A percentile compares a stretch with the other conserved stretches of the same genome.
These are phyloP conservation scores for Entomortierella parvispora DNA, from an alignment of 192 early-diverging fungal species.

Conservation along the genomic window DNA sequence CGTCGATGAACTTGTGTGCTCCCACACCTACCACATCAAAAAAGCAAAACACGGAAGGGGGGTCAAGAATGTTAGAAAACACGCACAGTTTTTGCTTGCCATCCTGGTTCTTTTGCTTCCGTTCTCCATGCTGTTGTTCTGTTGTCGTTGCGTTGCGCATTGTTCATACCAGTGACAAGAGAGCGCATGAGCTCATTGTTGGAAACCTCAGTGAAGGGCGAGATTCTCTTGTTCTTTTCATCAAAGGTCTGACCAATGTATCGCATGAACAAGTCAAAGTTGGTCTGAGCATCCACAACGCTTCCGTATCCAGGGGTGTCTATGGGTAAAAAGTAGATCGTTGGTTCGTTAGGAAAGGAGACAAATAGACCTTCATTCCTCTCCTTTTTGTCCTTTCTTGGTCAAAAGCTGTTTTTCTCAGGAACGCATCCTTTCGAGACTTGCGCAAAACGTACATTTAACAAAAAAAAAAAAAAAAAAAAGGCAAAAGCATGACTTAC, in stretches of 20 bases:
- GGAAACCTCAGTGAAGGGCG: slow-evolving; percentile 46
- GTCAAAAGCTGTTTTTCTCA: too few species aligned
- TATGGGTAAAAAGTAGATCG: background rate
- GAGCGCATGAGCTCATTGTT: slow-evolving; percentile 52
- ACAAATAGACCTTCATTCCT: too few species aligned
- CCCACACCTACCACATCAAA: slow-evolving; percentile 34
- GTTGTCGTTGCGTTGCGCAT: too few species aligned
- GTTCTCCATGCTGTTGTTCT: background rate
- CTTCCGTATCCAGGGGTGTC: slow-evolving; percentile 50
- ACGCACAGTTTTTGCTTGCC: background rate
- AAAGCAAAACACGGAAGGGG: too few species aligned
- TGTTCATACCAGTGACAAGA: slow-evolving; percentile 48
- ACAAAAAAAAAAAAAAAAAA: too few species aligned
- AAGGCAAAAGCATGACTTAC: slow-evolving; percentile 9
- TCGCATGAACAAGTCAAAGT: slow-evolving; percentile 45
- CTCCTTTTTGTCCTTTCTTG: too few species aligned
- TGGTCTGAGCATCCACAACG: slow-evolving; percentile 46
- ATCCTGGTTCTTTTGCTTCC: background rate
- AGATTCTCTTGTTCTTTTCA: slow-evolving; percentile 47
- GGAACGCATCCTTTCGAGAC: too few species aligned
- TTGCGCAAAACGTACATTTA: too few species aligned
- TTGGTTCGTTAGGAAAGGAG: background rate
- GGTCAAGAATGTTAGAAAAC: background rate
- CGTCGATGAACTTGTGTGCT: slow-evolving; percentile 55
- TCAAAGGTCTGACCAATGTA: slow-evolving; percentile 43